Conservation (phyloP, 164 flowering plant genomes). For the Chimonanthus praecox region DNA sequence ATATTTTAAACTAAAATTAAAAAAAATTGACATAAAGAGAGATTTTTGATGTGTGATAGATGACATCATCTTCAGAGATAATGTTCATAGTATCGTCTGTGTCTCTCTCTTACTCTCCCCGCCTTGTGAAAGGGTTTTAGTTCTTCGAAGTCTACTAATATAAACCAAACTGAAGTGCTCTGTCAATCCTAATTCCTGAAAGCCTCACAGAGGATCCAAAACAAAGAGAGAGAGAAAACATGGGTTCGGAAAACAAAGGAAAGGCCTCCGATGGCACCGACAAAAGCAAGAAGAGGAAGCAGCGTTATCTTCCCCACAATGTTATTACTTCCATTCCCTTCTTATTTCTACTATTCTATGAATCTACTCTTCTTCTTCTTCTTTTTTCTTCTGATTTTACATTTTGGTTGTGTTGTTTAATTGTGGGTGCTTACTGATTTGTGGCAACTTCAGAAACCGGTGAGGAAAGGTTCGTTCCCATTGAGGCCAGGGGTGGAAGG, state of each 20-base stretch:
- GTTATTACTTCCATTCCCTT: constrained; percentile 22
- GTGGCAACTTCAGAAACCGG: constrained; percentile 49
- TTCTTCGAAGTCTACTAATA: too few relatives aligned
- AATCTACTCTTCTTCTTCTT: not conserved
- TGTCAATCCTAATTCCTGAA: too few relatives aligned
- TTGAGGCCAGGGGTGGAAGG: constrained; percentile 80
- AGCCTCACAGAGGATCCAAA: not conserved
- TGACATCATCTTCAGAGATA: too few relatives aligned
- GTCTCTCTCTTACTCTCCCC: too few relatives aligned
- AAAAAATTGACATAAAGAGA: too few relatives aligned
- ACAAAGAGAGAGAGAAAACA: not conserved
- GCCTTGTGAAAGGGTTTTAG: too few relatives aligned
- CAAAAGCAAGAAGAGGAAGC: constrained; percentile 57
- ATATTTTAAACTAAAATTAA: too few relatives aligned
- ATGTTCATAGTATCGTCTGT: too few relatives aligned
- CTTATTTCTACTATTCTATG: not conserved
- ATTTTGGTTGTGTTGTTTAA: too few relatives aligned
- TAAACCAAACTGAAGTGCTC: too few relatives aligned
- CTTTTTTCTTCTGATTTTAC: not conserved
- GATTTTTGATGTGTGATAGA: too few relatives aligned
- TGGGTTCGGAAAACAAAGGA: constrained; percentile 20
- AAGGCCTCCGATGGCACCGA: constrained; percentile 13
- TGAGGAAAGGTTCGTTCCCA: constrained; percentile 76
- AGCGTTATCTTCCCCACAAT: constrained; percentile 63
- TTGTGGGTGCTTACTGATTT: not conserved